Base-by-base conservation (phyloP, 2,329 filamentous ascomycete genomes). In the Tolypocladium tropicale region DNA sequence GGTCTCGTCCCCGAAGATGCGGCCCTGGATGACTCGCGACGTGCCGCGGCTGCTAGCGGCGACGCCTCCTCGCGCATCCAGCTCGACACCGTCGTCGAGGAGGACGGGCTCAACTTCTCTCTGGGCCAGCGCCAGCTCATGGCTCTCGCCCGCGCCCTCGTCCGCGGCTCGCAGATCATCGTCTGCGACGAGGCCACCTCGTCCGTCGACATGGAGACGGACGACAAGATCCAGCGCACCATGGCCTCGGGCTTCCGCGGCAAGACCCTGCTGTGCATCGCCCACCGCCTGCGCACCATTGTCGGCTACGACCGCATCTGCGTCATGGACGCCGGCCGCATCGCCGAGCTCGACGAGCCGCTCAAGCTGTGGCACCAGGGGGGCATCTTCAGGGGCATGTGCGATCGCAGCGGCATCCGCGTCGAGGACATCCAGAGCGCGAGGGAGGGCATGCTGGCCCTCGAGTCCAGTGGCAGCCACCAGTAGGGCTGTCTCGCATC, bases 171-270 rank as follows among this genome's bases (percentile, higher is more conserved):
- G 0, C 90, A 88, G 63, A 96, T 97, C 72, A 96, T 97, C 64
- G 86, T 99, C 53, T 96, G 93, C 71, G 94, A 99, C 75, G 94
- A 99, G 72, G 94, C 94, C 1, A 99, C 94, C 0, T 90, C 86
- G 1, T 89, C 84, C 0, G 92, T 97, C 9, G 93, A 97, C 70
- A 94, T 96, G 78, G 93, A 96, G 68, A 97, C 93, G 3, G 94
- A 99, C 68, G 87, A 90, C 72, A 95, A 94, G 79, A 96, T 97
- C 68, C 93, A 97, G 72, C 77, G 78, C 55, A 95, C 92, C 4
- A 96, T 97, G 71, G 86, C 89, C 0, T 79, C 81, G 1, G 92
- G 86, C 0, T 97, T 97, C 77, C 79, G 81, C 55, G 92, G 91
- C 57, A 90, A 88, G 76, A 96, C 93, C 2, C 74, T 97, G 51